Evolutionary conservation across 179 eudicot genomes (phyloP).

Genomic region (Gypsophila paniculata): DNA sequence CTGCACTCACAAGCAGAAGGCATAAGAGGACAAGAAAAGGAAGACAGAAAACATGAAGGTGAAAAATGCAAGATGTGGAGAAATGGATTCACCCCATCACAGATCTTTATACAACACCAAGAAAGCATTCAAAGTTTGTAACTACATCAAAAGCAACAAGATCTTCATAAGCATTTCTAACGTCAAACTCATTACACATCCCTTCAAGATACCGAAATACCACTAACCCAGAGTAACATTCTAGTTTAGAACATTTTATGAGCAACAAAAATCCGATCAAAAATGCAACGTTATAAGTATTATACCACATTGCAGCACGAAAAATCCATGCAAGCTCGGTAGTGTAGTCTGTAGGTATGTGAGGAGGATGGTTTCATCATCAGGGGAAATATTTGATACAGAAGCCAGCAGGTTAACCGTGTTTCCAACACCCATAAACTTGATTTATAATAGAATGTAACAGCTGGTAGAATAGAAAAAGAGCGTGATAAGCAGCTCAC

Average conservation of each 20-base stretch:
- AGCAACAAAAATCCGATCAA: not conserved
- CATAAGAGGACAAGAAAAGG: slow-evolving; percentile 6
- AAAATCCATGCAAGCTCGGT: slow-evolving; percentile 2
- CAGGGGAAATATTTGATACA: not conserved
- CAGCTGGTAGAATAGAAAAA: slow-evolving; percentile 3
- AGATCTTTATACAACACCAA: not conserved
- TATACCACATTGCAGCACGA: not conserved
- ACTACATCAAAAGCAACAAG: slow-evolving; percentile 4
- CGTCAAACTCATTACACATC: not conserved
- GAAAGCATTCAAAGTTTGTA: slow-evolving; percentile 5
- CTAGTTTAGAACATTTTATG: not conserved
- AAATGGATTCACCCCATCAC: slow-evolving; percentile 4
- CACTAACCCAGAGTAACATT: not conserved
- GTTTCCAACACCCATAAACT: not conserved
- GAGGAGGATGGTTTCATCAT: not conserved
- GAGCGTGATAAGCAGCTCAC: slow-evolving; percentile 40
- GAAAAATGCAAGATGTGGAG: slow-evolving; percentile 10
- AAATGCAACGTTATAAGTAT: not conserved
- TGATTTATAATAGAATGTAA: not conserved
- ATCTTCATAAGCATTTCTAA: not conserved
- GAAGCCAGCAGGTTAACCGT: not conserved
- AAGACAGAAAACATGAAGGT: not conserved
- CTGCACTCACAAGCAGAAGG: slow-evolving; percentile 40
- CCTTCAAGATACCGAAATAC: not conserved
- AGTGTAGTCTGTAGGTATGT: not conserved